A percentile compares a stretch with the other conserved stretches of the same genome.
phyloP scores from a whole-genome alignment of 129 eudicot species.

The Artemisia argyi region DNA sequence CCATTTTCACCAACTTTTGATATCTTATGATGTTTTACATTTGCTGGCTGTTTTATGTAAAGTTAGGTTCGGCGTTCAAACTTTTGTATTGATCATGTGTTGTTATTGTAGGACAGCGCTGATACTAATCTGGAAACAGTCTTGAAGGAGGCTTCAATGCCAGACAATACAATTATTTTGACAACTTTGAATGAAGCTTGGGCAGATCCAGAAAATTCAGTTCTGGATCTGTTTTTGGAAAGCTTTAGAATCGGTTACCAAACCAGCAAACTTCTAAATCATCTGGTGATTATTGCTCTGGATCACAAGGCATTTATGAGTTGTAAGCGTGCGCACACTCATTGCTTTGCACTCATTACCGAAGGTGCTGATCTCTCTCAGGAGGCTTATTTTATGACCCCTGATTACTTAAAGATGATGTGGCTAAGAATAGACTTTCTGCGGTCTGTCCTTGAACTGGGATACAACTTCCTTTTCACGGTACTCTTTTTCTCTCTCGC shows the following conservation, averaged over 20 bases:
- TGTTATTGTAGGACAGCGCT: slow-evolving; percentile 27
- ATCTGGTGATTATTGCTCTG: slow-evolving; percentile 57
- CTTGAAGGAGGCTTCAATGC: slow-evolving; percentile 50
- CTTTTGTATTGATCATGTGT: neutral
- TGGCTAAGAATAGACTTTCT: slow-evolving; percentile 58
- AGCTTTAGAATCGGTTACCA: slow-evolving; percentile 50
- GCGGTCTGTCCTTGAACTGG: slow-evolving; percentile 57
- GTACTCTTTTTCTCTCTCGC: slow-evolving; percentile 29
- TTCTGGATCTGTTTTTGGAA: slow-evolving; percentile 44
- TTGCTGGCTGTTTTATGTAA: too few relatives aligned
- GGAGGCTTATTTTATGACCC: slow-evolving; percentile 57
- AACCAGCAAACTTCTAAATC: slow-evolving; percentile 50
- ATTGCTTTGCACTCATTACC: slow-evolving; percentile 52
- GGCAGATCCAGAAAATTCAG: slow-evolving; percentile 33
- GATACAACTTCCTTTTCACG: slow-evolving; percentile 59
- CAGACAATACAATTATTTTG: slow-evolving; percentile 48
- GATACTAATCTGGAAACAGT: slow-evolving; percentile 40
- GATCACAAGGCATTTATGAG: slow-evolving; percentile 51
- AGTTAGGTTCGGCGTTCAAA: too few relatives aligned
- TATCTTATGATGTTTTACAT: too few relatives aligned
- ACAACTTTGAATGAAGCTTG: slow-evolving; percentile 58
- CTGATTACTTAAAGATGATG: slow-evolving; percentile 61
- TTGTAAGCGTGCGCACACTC: slow-evolving; percentile 41
- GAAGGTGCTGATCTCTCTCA: slow-evolving; percentile 54
- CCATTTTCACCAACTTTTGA: too few relatives aligned